phyloP scores from a whole-genome alignment of 768 basidiomycete genomes.

The Mrakia hoshinonis region DNA sequence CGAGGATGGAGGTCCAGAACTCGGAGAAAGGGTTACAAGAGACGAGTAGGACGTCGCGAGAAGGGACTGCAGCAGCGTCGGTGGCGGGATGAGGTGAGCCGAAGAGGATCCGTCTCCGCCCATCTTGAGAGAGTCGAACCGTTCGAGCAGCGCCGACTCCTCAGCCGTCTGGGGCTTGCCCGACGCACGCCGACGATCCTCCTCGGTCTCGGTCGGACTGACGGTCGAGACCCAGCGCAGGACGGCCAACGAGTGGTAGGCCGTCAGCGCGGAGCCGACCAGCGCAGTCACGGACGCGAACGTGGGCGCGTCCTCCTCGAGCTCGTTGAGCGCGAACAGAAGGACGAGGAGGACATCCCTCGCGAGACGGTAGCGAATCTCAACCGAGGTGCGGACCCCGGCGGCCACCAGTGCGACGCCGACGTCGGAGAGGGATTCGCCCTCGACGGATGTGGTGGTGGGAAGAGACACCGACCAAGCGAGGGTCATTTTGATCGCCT shows the following conservation, averaged over 20 bases:
- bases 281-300: constrained; percentile 24
- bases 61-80: constrained; percentile 12
- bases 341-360: constrained; percentile 32
- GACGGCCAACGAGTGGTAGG: constrained; percentile 1
- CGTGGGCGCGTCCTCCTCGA: constrained; percentile 23
- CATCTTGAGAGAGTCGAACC: constrained; percentile 14
- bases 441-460: neutral
- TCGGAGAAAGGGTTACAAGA: neutral
- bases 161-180: neutral
- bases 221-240: constrained; percentile 11
- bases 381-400: constrained; percentile 28
- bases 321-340: constrained; percentile 23
- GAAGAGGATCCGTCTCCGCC: neutral
- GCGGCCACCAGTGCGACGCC: constrained; percentile 35
- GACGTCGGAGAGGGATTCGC: constrained; percentile 29
- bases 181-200: neutral
- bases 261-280: constrained; percentile 17
- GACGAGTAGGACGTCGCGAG: neutral
- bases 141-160: neutral
- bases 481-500: neutral
- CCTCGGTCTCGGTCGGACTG: neutral
- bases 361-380: constrained; percentile 31
- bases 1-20: constrained; percentile 8
- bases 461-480: neutral
- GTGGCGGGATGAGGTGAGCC: neutral